Percentiles rank a stretch among this genome's conserved stretches.
phyloP scores from a whole-genome alignment of 495 filamentous ascomycete species.

The Xylaria intraflava region DNA sequence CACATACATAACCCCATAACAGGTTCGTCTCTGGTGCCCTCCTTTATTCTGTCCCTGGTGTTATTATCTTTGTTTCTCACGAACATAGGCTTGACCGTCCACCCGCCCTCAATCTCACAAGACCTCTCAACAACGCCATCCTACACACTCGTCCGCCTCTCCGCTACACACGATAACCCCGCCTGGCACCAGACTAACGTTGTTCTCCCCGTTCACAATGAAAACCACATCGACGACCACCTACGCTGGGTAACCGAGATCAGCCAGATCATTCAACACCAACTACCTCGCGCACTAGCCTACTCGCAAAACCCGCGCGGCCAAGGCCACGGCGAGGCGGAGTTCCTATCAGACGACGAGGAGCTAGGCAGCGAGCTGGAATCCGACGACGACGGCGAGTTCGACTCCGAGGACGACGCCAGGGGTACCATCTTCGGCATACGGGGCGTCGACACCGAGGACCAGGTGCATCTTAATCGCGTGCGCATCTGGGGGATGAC shows the following conservation, averaged over 20 bases:
- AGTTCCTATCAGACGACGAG: background rate
- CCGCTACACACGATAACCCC: slow-evolving; percentile 37
- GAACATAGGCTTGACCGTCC: slow-evolving; percentile 36
- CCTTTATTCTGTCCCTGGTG: background rate
- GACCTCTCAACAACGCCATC: slow-evolving; percentile 21
- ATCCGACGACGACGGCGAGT: slow-evolving; percentile 11
- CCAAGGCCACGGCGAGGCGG: background rate
- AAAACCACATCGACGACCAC: slow-evolving; percentile 10
- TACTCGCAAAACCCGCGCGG: background rate
- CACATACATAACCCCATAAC: slow-evolving; percentile 35
- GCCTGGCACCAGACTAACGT: slow-evolving; percentile 42
- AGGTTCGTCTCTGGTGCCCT: slow-evolving; percentile 18
- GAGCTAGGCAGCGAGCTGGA: background rate
- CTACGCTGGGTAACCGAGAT: slow-evolving; percentile 40
- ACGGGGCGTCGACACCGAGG: slow-evolving; percentile 16
- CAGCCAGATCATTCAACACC: slow-evolving; percentile 31
- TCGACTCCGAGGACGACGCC: slow-evolving; percentile 18
- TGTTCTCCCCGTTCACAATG: slow-evolving; percentile 14
- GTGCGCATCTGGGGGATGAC: slow-evolving; percentile 41
- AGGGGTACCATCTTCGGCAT: slow-evolving; percentile 11
- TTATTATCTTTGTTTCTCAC: background rate
- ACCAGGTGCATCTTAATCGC: slow-evolving; percentile 36
- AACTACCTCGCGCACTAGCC: slow-evolving; percentile 23
- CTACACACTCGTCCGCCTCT: slow-evolving; percentile 41
- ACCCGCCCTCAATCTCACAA: slow-evolving; percentile 29